Evolutionary conservation across 163 green algal species (phyloP).

Genomic region (Scenedesmus sp.): DNA sequence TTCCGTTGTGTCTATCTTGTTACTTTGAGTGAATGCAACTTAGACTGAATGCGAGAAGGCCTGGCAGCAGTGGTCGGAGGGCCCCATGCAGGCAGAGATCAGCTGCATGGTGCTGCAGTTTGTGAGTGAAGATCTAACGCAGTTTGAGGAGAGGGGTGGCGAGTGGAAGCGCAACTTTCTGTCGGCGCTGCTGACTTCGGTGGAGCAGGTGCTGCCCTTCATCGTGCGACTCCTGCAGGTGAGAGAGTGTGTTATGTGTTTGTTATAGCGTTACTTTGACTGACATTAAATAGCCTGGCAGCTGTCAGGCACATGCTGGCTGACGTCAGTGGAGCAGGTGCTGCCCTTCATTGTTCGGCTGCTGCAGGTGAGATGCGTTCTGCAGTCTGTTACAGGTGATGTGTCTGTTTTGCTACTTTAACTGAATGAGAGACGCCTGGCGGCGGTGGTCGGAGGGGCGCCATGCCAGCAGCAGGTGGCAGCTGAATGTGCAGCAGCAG

Average conservation of each 20-base stretch:
- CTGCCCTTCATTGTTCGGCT: constrained; percentile 78
- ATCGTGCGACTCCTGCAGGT: constrained; percentile 62
- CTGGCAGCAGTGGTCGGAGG: too few species aligned
- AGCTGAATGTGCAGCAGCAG: too few species aligned
- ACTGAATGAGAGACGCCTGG: not conserved
- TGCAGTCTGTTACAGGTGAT: too few species aligned
- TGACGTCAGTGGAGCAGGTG: constrained; percentile 63
- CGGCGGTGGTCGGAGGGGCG: constrained; percentile 58
- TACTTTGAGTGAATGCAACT: too few species aligned
- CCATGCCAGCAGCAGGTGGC: constrained; percentile 56
- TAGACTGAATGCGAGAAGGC: too few species aligned
- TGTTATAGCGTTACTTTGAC: too few species aligned
- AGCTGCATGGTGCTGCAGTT: constrained; percentile 82
- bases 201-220: constrained; percentile 76
- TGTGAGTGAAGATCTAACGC: constrained; percentile 82
- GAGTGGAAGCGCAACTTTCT: constrained; percentile 79
- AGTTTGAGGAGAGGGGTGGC: constrained; percentile 65
- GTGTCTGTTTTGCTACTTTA: too few species aligned
- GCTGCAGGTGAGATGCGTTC: not conserved
- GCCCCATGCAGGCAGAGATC: constrained; percentile 59
- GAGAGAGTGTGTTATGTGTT: too few species aligned
- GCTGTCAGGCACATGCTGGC: not conserved
- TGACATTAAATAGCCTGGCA: too few species aligned
- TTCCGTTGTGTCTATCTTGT: too few species aligned
- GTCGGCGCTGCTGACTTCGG: constrained; percentile 64